A percentile compares a stretch with the other conserved stretches of the same genome.
Conservation (phyloP, 164 flowering plant species). For the Vitis labrusca region DNA sequence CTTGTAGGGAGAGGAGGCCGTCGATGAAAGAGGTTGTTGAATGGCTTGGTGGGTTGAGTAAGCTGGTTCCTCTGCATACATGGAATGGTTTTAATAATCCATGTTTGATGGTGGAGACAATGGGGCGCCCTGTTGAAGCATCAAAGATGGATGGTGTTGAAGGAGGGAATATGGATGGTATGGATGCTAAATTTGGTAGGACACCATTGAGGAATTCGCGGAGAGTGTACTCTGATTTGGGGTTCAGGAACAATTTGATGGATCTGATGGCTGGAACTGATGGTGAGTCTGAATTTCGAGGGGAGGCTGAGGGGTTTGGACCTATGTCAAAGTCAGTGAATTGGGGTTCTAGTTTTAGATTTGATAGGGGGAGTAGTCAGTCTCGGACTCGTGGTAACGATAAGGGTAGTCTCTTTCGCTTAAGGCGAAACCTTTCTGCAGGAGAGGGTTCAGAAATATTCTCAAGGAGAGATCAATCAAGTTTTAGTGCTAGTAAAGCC, state of each 20-base stretch:
- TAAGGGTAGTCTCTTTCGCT: constrained; percentile 10
- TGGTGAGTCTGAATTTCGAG: constrained; percentile 27
- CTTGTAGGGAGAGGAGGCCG: constrained; percentile 79
- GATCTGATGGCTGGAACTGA: constrained; percentile 65
- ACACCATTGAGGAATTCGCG: constrained; percentile 34
- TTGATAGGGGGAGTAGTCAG: constrained; percentile 27
- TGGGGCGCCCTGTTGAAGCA: constrained; percentile 53
- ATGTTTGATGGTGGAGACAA: constrained; percentile 74
- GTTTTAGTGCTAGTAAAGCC: constrained; percentile 4
- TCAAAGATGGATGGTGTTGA: constrained; percentile 16
- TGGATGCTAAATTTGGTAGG: constrained; percentile 20
- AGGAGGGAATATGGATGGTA: constrained; percentile 24
- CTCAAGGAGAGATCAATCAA: constrained; percentile 6
- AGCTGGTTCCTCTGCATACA: constrained; percentile 51
- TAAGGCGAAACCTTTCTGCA: constrained; percentile 29
- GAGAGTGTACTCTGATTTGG: constrained; percentile 72
- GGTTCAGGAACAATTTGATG: constrained; percentile 67
- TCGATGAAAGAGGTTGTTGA: constrained; percentile 73
- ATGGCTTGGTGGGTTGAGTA: constrained; percentile 55
- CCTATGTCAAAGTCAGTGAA: constrained; percentile 14
- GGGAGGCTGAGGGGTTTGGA: constrained; percentile 27
- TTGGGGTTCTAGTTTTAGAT: constrained; percentile 35
- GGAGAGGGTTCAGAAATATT: constrained; percentile 20
- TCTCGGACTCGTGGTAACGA: constrained; percentile 13
- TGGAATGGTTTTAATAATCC: constrained; percentile 82